Evolutionary conservation across 306 rosid species (phyloP).

Genomic region (Vigna radiata): DNA sequence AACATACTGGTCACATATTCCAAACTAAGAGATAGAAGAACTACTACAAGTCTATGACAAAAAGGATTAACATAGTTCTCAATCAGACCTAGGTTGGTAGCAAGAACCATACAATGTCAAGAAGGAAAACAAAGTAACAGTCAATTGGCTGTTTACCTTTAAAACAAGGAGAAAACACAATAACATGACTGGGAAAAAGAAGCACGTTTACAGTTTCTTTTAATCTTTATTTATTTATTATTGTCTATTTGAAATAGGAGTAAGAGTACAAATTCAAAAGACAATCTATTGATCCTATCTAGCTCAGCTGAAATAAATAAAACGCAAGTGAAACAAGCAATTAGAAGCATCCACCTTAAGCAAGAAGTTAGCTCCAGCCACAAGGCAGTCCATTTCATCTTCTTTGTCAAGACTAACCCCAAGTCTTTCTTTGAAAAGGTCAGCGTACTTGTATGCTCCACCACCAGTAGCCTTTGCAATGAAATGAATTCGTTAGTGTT

Average conservation of each 20-base stretch:
- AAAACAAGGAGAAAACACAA: neutral
- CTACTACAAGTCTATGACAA: neutral
- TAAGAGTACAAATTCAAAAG: neutral
- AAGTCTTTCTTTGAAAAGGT: conserved; percentile 96
- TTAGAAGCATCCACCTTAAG: conserved; percentile 77
- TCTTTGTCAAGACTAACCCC: conserved; percentile 98
- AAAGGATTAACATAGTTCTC: conserved; percentile 28
- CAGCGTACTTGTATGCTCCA: conserved; percentile 96
- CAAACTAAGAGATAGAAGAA: conserved; percentile 39
- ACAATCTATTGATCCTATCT: conserved; percentile 12
- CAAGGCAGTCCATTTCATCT: conserved; percentile 98
- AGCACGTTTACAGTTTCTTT: conserved; percentile 2
- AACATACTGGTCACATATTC: conserved; percentile 28
- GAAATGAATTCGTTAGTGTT: conserved; percentile 43
- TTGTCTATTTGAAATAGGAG: conserved; percentile 21
- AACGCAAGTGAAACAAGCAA: conserved; percentile 35
- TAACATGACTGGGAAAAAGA: conserved; percentile 24
- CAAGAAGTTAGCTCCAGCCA: conserved; percentile 96
- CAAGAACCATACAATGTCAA: conserved; percentile 34
- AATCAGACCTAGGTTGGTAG: conserved; percentile 34
- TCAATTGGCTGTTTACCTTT: conserved; percentile 9
- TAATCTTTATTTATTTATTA: conserved; percentile 29
- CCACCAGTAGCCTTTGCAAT: conserved; percentile 96
- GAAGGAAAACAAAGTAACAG: conserved; percentile 29
- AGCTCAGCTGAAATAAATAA: neutral